phyloP scores from a whole-genome alignment of 352 stramenopile species.

The Pilasporangium apinafurcum region DNA sequence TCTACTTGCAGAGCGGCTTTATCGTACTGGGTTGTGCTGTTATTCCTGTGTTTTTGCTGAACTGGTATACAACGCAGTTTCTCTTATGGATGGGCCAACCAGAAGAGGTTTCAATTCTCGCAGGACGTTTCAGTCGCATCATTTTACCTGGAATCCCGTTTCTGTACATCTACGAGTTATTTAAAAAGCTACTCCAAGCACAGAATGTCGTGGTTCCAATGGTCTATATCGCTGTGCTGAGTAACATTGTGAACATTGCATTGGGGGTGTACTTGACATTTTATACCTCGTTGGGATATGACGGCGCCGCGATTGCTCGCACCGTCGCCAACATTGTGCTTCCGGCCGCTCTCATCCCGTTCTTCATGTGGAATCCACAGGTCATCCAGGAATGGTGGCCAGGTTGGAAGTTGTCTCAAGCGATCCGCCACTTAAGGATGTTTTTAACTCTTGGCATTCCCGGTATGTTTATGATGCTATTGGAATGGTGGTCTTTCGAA shows the following conservation, averaged over 20 bases:
- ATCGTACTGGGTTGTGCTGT: conserved; percentile 54
- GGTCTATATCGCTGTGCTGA: conserved; percentile 68
- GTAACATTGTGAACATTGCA: conserved; percentile 72
- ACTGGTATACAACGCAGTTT: conserved; percentile 67
- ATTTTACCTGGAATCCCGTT: conserved; percentile 72
- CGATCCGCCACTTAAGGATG: conserved; percentile 33
- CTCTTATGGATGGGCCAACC: conserved; percentile 64
- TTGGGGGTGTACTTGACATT: conserved; percentile 76
- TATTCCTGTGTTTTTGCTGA: conserved; percentile 59
- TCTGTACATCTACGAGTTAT: conserved; percentile 79
- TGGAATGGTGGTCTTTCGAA: conserved; percentile 80
- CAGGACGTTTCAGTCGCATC: conserved; percentile 64
- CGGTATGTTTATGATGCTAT: conserved; percentile 68
- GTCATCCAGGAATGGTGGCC: conserved; percentile 45
- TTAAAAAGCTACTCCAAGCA: conserved; percentile 82
- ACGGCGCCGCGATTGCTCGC: conserved; percentile 74
- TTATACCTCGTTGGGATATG: conserved; percentile 69
- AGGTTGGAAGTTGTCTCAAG: conserved; percentile 54
- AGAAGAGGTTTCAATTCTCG: conserved; percentile 44
- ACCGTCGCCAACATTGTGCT: conserved; percentile 51
- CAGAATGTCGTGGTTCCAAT: conserved; percentile 84
- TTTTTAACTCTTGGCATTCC: conserved; percentile 72
- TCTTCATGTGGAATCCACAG: conserved; percentile 48
- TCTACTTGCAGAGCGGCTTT: conserved; percentile 78
- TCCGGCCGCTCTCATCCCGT: conserved; percentile 48